Percentiles rank a stretch among this genome's conserved stretches.
Conservation (phyloP, 306 rosid species). For the Vachellia pachyceras region DNA sequence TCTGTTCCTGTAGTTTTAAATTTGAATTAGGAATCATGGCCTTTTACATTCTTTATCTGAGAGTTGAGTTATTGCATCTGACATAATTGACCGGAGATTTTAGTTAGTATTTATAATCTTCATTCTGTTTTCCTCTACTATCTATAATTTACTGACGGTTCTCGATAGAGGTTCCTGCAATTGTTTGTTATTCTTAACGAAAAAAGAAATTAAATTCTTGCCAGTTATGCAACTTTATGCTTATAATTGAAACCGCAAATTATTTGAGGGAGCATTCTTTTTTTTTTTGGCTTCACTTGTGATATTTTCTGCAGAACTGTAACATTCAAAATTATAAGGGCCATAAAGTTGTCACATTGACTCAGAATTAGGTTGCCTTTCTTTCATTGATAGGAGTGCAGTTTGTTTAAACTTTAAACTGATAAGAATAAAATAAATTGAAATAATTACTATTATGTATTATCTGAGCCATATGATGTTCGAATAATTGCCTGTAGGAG, state of each 20-base stretch:
- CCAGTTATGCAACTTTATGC: neutral
- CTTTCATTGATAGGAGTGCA: neutral
- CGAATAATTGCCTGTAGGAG: neutral
- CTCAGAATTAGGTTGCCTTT: neutral
- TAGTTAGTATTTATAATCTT: neutral
- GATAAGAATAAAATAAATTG: neutral
- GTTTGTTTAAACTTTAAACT: neutral
- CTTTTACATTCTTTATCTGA: constrained; percentile 5
- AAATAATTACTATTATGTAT: neutral
- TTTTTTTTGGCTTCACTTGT: neutral
- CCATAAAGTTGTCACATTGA: neutral
- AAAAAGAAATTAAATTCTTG: neutral
- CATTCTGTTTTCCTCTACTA: neutral
- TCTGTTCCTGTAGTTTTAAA: neutral
- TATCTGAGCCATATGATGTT: neutral
- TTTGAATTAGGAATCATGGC: neutral
- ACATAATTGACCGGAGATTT: neutral
- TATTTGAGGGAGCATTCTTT: neutral
- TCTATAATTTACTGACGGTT: neutral
- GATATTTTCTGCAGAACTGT: neutral
- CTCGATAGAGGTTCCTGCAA: neutral
- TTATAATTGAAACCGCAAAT: neutral
- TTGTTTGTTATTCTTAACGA: neutral
- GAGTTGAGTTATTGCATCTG: neutral
- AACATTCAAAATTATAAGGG: neutral